Base-by-base conservation (phyloP, 257 asterid genomes). In the Mitragyna speciosa region DNA sequence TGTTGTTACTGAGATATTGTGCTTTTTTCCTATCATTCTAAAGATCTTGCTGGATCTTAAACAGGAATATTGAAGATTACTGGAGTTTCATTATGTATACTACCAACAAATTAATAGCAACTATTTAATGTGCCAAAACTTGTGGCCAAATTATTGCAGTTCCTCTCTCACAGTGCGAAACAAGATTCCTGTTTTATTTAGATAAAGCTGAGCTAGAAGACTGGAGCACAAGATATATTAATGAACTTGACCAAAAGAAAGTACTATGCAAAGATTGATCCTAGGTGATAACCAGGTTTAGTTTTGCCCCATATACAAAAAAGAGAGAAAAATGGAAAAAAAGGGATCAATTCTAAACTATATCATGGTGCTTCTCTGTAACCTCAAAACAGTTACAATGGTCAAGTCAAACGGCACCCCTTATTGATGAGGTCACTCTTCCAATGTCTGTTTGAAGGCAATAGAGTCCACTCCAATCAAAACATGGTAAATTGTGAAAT, bases 391-490 rank as follows among this genome's bases (percentile, higher is more conserved):
- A 16, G 70, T 69, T 43, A 56, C 19, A 39, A 12, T 52, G 26
- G 43, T 45, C 1, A 61, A 28, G 22, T 72, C 16, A 19, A 47
- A 19, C 26, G 33, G 66, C 47, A 70, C 72, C 65, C 64, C 78
- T 56, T 72, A 4, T 26, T 58, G 73, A 61, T 52, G 39, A 14
- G 61, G 48, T 76, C 41, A n/a, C 36, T 71, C 69, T 76, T 66
- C 45, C 56, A 54, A 19, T 41, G 24, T 72, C 76, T 48, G 77
- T 78, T 68, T 51, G 36, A 45, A 22, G 47, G 73, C 75, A 36
- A 78, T 59, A 66, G 73, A 71, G 70, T 61, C 59, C 45, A 75
- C 36, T 45, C 73, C 80, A 49, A 33, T 74, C 67, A 72, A 78
- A 51, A 72, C 66, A 71, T 61, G 61, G 77, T 81, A 15, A 30